A percentile compares a stretch with the other conserved stretches of the same genome.
These are phyloP conservation scores for Xylaria curta DNA, from an alignment of 495 filamentous ascomycete species.

Conservation along the genomic window DNA sequence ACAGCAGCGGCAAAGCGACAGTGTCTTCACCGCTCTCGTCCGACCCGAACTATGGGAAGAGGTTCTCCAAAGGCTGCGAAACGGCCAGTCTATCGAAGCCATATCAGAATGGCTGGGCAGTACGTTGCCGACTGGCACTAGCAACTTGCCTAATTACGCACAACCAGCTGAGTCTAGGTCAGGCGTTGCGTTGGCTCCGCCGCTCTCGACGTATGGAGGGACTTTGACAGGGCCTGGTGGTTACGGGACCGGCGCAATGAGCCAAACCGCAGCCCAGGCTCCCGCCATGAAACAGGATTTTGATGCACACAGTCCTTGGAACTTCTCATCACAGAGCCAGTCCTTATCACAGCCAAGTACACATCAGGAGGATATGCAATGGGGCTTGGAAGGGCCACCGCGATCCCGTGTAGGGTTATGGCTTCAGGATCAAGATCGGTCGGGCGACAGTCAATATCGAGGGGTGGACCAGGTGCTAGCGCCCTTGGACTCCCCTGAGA, in stretches of 20 bases:
- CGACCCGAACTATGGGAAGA: conserved; percentile 54
- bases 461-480: conserved; percentile 47
- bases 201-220: conserved; percentile 34
- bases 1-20: conserved; percentile 53
- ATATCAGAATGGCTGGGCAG: conserved; percentile 56
- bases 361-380: conserved; percentile 47
- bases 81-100: conserved; percentile 54
- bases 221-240: conserved; percentile 31
- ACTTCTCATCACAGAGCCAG: conserved; percentile 50
- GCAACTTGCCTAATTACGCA: conserved; percentile 28
- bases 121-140: conserved; percentile 30
- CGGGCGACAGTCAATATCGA: conserved; percentile 35
- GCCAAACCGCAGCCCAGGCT: conserved; percentile 30
- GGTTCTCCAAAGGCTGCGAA: conserved; percentile 53
- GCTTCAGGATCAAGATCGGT: conserved; percentile 40
- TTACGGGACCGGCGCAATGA: conserved; percentile 31
- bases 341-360: conserved; percentile 47
- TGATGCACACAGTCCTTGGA: conserved; percentile 50
- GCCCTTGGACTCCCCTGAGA: conserved; percentile 41
- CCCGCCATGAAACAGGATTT: conserved; percentile 42
- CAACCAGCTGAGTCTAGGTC: conserved; percentile 31
- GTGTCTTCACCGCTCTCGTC: conserved; percentile 53
- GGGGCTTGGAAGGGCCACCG: conserved; percentile 44
- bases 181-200: conserved; percentile 31
- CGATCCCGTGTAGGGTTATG: conserved; percentile 51